Base-by-base conservation (phyloP, 768 basidiomycete genomes). In the Pisolithus orientalis region DNA sequence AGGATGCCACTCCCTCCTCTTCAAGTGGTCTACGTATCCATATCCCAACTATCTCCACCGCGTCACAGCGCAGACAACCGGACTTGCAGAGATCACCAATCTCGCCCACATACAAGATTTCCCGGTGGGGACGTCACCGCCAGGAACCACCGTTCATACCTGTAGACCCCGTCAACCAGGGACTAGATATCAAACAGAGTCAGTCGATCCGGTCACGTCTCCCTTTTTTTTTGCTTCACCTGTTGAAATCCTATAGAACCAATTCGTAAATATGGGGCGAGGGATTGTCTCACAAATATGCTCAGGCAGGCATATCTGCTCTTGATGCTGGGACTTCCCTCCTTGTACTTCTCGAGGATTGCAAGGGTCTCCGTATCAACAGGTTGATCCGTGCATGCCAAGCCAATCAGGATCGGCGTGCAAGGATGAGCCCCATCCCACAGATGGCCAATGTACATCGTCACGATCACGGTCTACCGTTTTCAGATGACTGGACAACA, bases 311-410 rank as follows among this genome's bases (percentile, higher is more conserved):
- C 66, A 0, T 80, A 80, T 57, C 65, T 78, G 42, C 65, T 69
- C 44, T 43, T 70, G 27, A 78, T 90, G 7, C 74, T 90, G 16
- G 78, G 82, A 13, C 75, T 91, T n/a, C 90, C 89, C 2, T 78
- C 84, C 0, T 72, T 90, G 59, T 91, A 91, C 61, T 90, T 90
- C 66, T 79, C 83, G 2, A 82, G 89, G 3, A 89, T 91, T 17
- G 79, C 85, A 3, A 76, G 80, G 45, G 79, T 90, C 28, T 90
- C 88, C 57, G 86, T 60, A 78, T 90, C 6, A 69, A 80, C 48
- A 62, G 77, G 37, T 81, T 83, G 78, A 69, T 53, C 53, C 61
- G 49, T 53, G 69, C 66, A 0, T 68, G 75, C 34, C 64, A 64
- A 28, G 54, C 59, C 14, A 9, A 28, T 14, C 54, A 62, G 39